phyloP scores from a whole-genome alignment of 768 basidiomycete genomes.

The Albatrellus ellisii region DNA sequence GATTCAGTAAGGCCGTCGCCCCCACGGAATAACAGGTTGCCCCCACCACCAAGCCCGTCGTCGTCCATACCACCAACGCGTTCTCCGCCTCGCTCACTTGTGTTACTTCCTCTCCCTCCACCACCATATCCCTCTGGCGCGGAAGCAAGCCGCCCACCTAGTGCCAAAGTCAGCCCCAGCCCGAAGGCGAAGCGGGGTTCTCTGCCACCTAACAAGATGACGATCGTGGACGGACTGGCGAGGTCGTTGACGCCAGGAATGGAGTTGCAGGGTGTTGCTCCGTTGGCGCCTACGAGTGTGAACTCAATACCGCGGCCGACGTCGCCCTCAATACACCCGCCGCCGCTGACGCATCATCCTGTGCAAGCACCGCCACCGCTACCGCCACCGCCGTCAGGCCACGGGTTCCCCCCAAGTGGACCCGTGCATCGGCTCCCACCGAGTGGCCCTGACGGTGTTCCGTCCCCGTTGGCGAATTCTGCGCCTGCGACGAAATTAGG shows the following conservation, averaged over 20 bases:
- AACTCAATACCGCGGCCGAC: not conserved
- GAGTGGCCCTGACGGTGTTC: not conserved
- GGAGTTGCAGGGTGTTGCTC: not conserved
- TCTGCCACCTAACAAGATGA: slow-evolving; percentile 1
- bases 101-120: not conserved
- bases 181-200: not conserved
- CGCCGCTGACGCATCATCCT: not conserved
- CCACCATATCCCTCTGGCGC: not conserved
- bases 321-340: not conserved
- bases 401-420: not conserved
- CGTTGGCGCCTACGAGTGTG: not conserved
- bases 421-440: not conserved
- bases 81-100: not conserved
- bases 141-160: not conserved
- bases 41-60: not conserved
- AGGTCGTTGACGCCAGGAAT: slow-evolving; percentile 6
- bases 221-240: slow-evolving; percentile 1
- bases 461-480: not conserved
- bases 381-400: too few relatives aligned
- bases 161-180: not conserved
- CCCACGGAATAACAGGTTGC: not conserved
- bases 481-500: too few relatives aligned
- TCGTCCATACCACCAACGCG: not conserved
- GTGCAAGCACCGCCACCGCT: not conserved
- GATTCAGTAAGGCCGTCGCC: not conserved